Evolutionary conservation across 177 flowering plant species (phyloP).

Genomic region (Telopea speciosissima): DNA sequence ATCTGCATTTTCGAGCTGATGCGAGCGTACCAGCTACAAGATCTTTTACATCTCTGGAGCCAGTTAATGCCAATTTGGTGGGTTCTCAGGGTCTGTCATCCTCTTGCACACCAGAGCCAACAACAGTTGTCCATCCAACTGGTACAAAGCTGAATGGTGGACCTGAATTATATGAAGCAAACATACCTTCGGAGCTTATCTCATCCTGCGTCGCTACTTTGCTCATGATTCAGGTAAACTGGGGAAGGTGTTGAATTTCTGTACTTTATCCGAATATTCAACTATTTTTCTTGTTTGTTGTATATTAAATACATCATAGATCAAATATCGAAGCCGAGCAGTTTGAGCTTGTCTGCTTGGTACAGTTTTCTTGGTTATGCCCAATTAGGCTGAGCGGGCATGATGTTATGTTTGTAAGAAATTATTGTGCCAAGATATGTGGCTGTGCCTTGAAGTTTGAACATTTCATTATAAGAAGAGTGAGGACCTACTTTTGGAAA

Average conservation of each 20-base stretch:
- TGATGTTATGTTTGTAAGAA: not conserved
- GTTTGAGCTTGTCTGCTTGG: not conserved
- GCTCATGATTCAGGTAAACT: constrained; percentile 61
- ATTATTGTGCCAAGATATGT: not conserved
- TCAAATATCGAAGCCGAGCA: not conserved
- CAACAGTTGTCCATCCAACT: constrained; percentile 9
- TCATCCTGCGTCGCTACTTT: constrained; percentile 54
- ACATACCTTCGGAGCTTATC: constrained; percentile 48
- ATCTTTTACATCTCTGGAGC: constrained; percentile 16
- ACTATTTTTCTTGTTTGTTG: not conserved
- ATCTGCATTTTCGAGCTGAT: constrained; percentile 26
- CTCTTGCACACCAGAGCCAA: constrained; percentile 17
- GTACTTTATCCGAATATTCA: not conserved
- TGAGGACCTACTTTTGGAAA: not conserved
- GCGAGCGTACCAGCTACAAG: constrained; percentile 20
- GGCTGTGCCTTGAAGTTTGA: not conserved
- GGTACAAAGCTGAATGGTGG: constrained; percentile 12
- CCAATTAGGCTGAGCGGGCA: not conserved
- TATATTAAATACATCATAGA: no score
- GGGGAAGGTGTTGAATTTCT: not conserved
- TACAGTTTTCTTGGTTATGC: not conserved
- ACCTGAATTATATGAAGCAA: constrained; percentile 24
- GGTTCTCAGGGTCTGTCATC: constrained; percentile 18
- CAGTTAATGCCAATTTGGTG: constrained; percentile 14
- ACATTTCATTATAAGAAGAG: not conserved